Base-by-base conservation (phyloP, 176 grass and related monocot species). In the Avena insularis region DNA sequence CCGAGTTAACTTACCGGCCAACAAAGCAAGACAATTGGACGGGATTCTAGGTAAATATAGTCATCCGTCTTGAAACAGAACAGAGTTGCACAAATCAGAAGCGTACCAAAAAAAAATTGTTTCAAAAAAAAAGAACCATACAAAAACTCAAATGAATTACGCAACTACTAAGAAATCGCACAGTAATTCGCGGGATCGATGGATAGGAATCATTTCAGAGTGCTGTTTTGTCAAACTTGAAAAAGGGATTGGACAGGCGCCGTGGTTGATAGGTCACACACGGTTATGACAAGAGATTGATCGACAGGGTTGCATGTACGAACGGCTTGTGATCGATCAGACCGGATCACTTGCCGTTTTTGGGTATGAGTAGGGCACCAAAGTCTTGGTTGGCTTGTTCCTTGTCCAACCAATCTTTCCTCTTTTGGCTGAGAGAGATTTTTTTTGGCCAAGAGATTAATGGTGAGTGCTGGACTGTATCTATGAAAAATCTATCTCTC, bases 221-320 rank as follows among this genome's bases (percentile, higher is more conserved):
- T 83, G 73, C 0, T 80, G 85, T 75, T 83, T 90, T 65, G 89
- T 90, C 89, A 87, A 87, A 38, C 55, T 87, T 58, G 31, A 49
- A 89, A 79, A 79, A 50, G 57, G 70, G 78, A 82, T 16, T 77
- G 60, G 78, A 82, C 83, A 79, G 82, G 45, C 46, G 79, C 79
- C 89, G 40, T 90, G 79, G 85, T 40, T 77, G 79, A 91, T 40
- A 66, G 81, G 75, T 91, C 75, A 80, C 40, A 43, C 40, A 6
- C 35, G 27, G 69, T 76, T 77, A 71, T 65, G 65, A 79, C 33
- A 72, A 75, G 65, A 76, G 75, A 62, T 43, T 31, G 57, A 65
- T 85, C 45, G 63, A 87, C 33, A 64, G 46, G 84, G 84, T 66
- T 83, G 89, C 80, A 58, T 10, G 75, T 82, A 29, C 54, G 61